Conservation (phyloP, 2,329 filamentous ascomycete genomes). For the Thelonectria discophora region DNA sequence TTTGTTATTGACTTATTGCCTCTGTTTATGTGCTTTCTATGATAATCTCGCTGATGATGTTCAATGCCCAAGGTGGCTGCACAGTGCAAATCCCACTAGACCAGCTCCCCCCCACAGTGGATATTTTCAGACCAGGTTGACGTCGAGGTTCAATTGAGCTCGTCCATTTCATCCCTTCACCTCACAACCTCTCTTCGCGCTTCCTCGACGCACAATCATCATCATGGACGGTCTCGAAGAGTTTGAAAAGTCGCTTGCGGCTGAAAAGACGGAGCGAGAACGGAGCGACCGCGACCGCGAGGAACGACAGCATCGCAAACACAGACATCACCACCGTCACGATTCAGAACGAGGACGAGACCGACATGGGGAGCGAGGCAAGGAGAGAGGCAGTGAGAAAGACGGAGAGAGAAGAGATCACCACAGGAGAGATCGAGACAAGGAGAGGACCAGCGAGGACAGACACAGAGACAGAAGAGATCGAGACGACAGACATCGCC, state of each 20-base stretch:
- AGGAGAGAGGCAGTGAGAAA: conserved; percentile 41
- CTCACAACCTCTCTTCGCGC: neutral
- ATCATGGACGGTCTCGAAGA: conserved; percentile 68
- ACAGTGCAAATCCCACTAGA: neutral
- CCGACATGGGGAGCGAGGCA: conserved; percentile 21
- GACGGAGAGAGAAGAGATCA: conserved; percentile 39
- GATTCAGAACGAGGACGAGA: conserved; percentile 42
- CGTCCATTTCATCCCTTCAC: neutral
- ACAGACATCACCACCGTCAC: conserved; percentile 59
- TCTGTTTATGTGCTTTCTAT: too few species aligned
- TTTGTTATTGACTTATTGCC: too few species aligned
- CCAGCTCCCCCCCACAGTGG: conserved; percentile 2
- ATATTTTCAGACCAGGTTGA: conserved; percentile 11
- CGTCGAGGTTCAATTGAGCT: conserved; percentile 18
- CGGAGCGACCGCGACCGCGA: conserved; percentile 57
- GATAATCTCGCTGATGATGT: too few species aligned
- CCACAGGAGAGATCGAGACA: conserved; percentile 39
- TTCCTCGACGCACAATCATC: neutral
- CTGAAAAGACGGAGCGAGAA: conserved; percentile 66
- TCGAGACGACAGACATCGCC: conserved; percentile 40
- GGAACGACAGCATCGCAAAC: conserved; percentile 54
- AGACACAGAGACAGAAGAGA: conserved; percentile 8
- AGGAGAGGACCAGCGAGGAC: conserved; percentile 28
- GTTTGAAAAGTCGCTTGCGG: conserved; percentile 80
- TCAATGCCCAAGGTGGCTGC: too few species aligned